Percentiles rank a stretch among this genome's conserved stretches.
Evolutionary conservation across 805 yeast genomes (phyloP).

Genomic region (Barnettozyma californica): DNA sequence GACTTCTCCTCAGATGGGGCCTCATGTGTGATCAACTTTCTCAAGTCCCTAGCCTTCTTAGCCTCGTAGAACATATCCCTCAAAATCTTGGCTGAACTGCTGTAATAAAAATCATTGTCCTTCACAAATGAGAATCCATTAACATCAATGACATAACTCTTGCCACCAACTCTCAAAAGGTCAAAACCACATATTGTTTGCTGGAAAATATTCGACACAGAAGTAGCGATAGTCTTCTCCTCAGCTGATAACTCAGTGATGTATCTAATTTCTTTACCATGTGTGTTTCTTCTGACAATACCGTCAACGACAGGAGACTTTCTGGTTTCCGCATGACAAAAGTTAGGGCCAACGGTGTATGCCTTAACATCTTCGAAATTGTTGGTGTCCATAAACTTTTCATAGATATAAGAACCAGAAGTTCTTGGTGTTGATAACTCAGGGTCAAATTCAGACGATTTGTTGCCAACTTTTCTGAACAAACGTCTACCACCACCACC

Average conservation of each 20-base stretch:
- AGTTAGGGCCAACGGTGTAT: slow-evolving; percentile 86
- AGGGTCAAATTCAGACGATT: slow-evolving; percentile 94
- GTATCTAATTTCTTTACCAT: slow-evolving; percentile 93
- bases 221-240: slow-evolving; percentile 77
- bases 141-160: slow-evolving; percentile 91
- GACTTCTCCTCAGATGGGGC: slow-evolving; percentile 34
- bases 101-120: slow-evolving; percentile 83
- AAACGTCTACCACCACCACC: slow-evolving; percentile 98
- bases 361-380: slow-evolving; percentile 98
- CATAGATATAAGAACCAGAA: slow-evolving; percentile 88
- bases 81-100: slow-evolving; percentile 71
- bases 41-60: slow-evolving; percentile 40
- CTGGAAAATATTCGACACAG: slow-evolving; percentile 68
- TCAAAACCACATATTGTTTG: slow-evolving; percentile 98
- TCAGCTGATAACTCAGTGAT: slow-evolving; percentile 71
- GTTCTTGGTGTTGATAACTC: slow-evolving; percentile 68
- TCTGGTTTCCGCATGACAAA: slow-evolving; percentile 97
- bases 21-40: slow-evolving; percentile 31
- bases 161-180: slow-evolving; percentile 79
- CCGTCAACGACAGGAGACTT: slow-evolving; percentile 99
- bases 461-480: slow-evolving; percentile 94
- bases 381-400: slow-evolving; percentile 95
- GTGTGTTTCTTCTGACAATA: slow-evolving; percentile 92
- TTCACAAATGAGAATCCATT: slow-evolving; percentile 97
- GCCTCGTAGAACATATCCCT: slow-evolving; percentile 69